Base-by-base conservation (phyloP, 345 rosid genomes). In the Hypericum androsaemum region DNA sequence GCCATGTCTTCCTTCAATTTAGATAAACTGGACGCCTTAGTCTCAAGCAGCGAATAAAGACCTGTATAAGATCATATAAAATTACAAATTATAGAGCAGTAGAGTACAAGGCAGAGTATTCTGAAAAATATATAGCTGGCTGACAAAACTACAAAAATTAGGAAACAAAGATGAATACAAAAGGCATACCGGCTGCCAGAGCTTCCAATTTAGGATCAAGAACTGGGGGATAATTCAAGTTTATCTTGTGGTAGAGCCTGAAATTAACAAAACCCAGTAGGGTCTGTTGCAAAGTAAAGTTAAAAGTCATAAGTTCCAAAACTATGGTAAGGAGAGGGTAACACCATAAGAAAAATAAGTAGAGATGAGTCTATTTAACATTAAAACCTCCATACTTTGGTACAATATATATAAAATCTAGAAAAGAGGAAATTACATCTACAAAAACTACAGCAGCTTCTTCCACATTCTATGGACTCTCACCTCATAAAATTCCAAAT, bases 401-500 rank as follows among this genome's bases (percentile, higher is more conserved):
- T 22, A 22, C 32, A 22, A 22, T 22, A 1, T 22, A 22, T 22
- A 22, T 22, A 22, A n/a, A n/a, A 4, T 22, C 32, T 22, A 22
- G 32, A 22, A 22, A 22, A 22, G n/a, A n/a, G n/a, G n/a, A 22
- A 4, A 22, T 22, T 22, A 22, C 32, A 4, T 4, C 32, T 22
- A 22, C 32, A 4, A 4, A 22, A 22, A 4, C 32, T 1, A 22
- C 32, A 22, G 32, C 32, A 22, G 32, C 32, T 22, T 22, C 32
- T 22, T 22, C 4, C 32, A 22, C 12, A 47, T 6, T 37, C 16
- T 54, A 17, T 8, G 39, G 49, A 35, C 12, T 58, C 41, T 28
- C 12, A 88, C 99, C 97, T 88, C 94, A 52, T 92, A 88, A 72
- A 92, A 89, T 66, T 92, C 97, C 82, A 88, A 65, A 70, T 88